Evolutionary conservation across 352 stramenopile species (phyloP), one percentile per base, ranked within the genome.

Genomic region (Phytophthora syringae): DNA sequence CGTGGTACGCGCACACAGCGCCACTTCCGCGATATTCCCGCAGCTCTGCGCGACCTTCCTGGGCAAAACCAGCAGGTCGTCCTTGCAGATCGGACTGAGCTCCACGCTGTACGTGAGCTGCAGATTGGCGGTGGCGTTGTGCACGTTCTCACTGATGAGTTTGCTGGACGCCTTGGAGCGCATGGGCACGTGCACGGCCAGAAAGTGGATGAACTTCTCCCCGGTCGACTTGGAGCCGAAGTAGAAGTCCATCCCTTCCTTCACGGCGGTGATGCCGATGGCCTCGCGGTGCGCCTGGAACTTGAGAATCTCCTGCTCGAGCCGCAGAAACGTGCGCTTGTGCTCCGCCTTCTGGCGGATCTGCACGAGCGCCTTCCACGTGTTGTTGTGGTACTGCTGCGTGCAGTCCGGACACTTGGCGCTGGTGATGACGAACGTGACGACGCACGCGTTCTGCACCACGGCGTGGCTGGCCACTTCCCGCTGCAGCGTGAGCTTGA

Each of bases 181-280:
- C 71, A 93, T 83, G 15, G 87, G 85, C 21, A 90, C 85, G 47
- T 84, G 79, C 6, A 74, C 64, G 7, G 64, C 56, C 18, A 92
- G 43, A 42, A 95, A 93, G 44, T 87, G 64, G 22, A 90, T 58
- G 57, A 95, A 90, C 18, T 74, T 69, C 54, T 89, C 80, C 15
- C 74, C 83, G 0, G 61, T 64, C 2, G 76, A 79, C 30, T 89
- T 89, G 21, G 72, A 66, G 52, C 60, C 72, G 60, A 92, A 93
- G 72, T 90, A 93, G 55, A 94, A 93, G 59, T 94, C 87, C 67
- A 94, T 86, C 13, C 85, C 83, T 48, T 93, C 87, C 52, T 89
- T 89, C 25, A 84, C 79, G 0, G 79, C 51, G 6, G 64, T 67
- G 58, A 93, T 91, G 34, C 79, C 73, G 27, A 88, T 88, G 18